Base-by-base conservation (phyloP, 805 yeast genomes). In the Tetrapisispora arboricola region DNA sequence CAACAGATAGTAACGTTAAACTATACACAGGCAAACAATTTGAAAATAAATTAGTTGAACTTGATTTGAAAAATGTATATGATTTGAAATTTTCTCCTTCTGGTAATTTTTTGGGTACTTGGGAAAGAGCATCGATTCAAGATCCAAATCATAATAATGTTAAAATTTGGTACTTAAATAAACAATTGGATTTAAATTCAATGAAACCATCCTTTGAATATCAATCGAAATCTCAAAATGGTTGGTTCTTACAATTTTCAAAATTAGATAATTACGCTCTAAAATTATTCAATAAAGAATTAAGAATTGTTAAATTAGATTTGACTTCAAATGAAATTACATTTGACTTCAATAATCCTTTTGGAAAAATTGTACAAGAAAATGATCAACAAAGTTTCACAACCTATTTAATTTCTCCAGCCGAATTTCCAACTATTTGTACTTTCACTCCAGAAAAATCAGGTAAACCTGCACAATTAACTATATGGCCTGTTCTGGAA, bases 11-110 rank as follows among this genome's bases (percentile, higher is more conserved):
- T 7, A 36, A 42, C n/a, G 51, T 58, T 6, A 57, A 52, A 39
- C 51, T 61, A 1, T 53, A 48, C 36, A 44, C 54, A 13, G 63
- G 64, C 26, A 53, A 51, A 16, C 46, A 45, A 12, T 57, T 57
- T 6, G 52, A 59, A 12, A 44, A 32, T 6, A 36, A 50, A 25
- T 35, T 53, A 29, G 39, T 53, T 31, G 44, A 45, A n/a, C 32
- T 51, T 28, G 46, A 73, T 28, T 64, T 78, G 37, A 57, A 67
- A 25, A 94, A 86, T 47, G 84, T 80, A 15, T 78, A 80, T 54
- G 96, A 92, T 57, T 58, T 92, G 52, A 76, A 77, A 46, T 87
- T 92, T 60, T 84, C 95, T n/a, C 95, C 96, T 9, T 69, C 75
- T 36, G 97, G 96, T 13, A 75, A 77, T 35, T 88, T 70, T 56